These are phyloP conservation scores for Acarospora socialis DNA, from an alignment of 2,329 filamentous ascomycete genomes.

Conservation along the genomic window DNA sequence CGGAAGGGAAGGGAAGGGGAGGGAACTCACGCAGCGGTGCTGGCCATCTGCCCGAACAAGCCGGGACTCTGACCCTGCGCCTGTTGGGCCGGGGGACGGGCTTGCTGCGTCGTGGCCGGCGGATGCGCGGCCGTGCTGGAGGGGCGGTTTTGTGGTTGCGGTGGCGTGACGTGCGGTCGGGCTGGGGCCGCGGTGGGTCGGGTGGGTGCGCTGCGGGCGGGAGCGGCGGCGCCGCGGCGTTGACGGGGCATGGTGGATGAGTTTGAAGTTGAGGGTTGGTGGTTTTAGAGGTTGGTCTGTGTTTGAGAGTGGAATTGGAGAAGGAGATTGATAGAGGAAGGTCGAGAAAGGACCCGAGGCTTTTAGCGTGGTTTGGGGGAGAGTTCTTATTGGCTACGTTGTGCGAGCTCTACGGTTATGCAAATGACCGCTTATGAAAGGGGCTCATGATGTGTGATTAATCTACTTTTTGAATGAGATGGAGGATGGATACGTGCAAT, in stretches of 20 bases:
- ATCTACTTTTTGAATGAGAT: too few relatives aligned
- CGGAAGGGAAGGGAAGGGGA: constrained; percentile 1
- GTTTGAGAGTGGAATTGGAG: constrained; percentile 13
- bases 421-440: too few relatives aligned
- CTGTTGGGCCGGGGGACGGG: constrained; percentile 35
- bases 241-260: constrained; percentile 55
- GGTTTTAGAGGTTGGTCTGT: constrained; percentile 5
- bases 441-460: too few relatives aligned
- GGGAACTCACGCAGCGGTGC: constrained; percentile 78
- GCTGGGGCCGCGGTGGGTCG: constrained; percentile 51
- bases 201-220: constrained; percentile 42
- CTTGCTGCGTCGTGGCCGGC: constrained; percentile 31
- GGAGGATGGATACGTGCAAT: too few relatives aligned
- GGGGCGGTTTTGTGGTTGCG: constrained; percentile 52
- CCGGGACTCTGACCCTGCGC: constrained; percentile 52
- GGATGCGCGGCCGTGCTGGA: constrained; percentile 50
- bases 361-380: too few relatives aligned
- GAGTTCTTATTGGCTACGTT: too few relatives aligned
- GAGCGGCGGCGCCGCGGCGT: constrained; percentile 48
- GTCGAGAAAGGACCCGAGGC: too few relatives aligned
- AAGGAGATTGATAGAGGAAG: constrained; percentile 20
- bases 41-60: constrained; percentile 92
- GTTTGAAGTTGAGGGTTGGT: constrained; percentile 8
- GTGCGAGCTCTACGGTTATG: too few relatives aligned
- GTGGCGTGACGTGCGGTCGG: constrained; percentile 37